Conservation (phyloP, 768 basidiomycete genomes). For the Auriscalpium orientale region DNA sequence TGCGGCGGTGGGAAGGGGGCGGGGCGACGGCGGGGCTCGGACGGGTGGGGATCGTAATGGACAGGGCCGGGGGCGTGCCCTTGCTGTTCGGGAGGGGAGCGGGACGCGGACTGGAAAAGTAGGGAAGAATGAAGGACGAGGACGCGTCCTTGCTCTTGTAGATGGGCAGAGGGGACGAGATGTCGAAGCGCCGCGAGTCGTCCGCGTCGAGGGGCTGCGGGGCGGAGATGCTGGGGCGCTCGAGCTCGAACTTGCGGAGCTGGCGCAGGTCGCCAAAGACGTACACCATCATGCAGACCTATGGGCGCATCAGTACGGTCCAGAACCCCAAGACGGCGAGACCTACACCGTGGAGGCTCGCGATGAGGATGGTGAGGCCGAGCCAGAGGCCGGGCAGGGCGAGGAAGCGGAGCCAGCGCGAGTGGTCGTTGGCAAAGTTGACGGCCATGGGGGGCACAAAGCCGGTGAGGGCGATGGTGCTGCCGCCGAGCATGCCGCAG, state of each 20-base stretch:
- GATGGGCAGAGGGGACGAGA: conserved; percentile 6
- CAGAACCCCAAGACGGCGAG: not conserved
- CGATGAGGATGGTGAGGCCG: conserved; percentile 52
- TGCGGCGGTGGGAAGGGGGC: not conserved
- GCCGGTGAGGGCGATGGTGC: conserved; percentile 38
- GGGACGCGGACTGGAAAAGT: conserved; percentile 2
- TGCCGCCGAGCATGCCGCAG: conserved; percentile 63
- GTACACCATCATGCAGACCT: conserved; percentile 67
- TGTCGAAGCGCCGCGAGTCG: conserved; percentile 3
- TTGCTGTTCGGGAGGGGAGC: not conserved
- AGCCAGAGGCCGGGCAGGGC: conserved; percentile 67
- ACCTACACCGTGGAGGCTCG: conserved; percentile 56
- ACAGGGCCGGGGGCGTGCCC: not conserved
- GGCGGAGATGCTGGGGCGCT: conserved; percentile 56
- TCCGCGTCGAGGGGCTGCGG: conserved; percentile 19
- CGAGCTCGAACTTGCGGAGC: conserved; percentile 70
- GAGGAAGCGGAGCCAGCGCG: conserved; percentile 50
- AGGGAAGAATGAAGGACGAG: conserved; percentile 6
- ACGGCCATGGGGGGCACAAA: conserved; percentile 27
- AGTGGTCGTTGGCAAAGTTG: conserved; percentile 38
- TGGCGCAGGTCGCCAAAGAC: conserved; percentile 75
- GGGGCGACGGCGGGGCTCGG: not conserved
- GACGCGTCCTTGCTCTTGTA: conserved; percentile 5
- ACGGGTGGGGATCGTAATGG: not conserved
- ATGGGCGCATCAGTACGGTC: not conserved